Evolutionary conservation across 305 asterid species (phyloP), one percentile per base, ranked within the genome.

Genomic region (Fraxinus sp.): DNA sequence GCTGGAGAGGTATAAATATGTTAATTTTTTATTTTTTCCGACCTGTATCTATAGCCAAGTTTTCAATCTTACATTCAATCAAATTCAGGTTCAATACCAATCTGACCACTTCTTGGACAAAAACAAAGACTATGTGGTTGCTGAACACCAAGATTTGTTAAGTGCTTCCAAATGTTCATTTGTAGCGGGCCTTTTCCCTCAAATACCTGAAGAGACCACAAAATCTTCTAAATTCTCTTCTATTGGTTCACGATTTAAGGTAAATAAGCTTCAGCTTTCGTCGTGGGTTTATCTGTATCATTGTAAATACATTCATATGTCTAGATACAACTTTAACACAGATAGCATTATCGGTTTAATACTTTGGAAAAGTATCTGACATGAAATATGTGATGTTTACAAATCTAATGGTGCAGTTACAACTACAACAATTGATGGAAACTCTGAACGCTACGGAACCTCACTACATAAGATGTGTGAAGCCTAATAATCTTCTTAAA

Each of bases 191-290:
- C 94, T 97, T 91, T 97, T 97, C 89, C 99, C 99, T 89, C 93
- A 91, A 84, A 72, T 92, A 81, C 85, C 87, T 82, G 99, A 97
- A 84, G 99, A 96, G 87, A 59, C 91, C 84, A 62, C 98, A 80
- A 96, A 96, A 84, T 95, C 98, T 79, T 92, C 99, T 3, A 96
- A 96, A 89, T 96, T 96, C 84, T 95, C 99, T 87, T 96, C 99
- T 46, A 96, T 96, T 84, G 99, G 99, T 84, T 90, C 98, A 77
- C 99, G 99, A 72, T 95, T 96, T 88, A 96, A 96, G 98, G 99
- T 96, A 85, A 84, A 82, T 81, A 70, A 62, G 74, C 85, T 82
- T 87, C 74, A 79, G 46, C 57, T 82, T 57, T 62, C 49, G 59
- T 75, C 75, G 55, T 62, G 39, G 76, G 28, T 24, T 46, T 64